Evolutionary conservation across 768 basidiomycete species (phyloP), one percentile per base, ranked within the genome.

Genomic region (Dictyophora rubrovolvata): DNA sequence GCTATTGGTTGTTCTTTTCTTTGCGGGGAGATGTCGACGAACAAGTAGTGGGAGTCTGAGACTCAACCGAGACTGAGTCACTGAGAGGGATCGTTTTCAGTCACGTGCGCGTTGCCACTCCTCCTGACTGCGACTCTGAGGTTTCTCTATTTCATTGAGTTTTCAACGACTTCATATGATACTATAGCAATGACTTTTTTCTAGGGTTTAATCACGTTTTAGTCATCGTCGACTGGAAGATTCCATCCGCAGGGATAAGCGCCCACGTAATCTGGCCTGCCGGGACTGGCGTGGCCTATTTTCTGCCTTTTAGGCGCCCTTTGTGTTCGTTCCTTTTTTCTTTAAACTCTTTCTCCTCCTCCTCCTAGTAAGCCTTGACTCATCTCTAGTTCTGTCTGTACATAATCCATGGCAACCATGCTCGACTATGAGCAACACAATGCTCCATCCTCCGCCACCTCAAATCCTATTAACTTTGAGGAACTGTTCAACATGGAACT

Each of bases 401-500:
- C n/a, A 47, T 23, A 34, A 47, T 46, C 1, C 21, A 59, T 59
- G 57, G 50, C 57, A n/a, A 51, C 57, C 50, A 18, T 59, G 23
- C 57, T 59, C 50, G 57, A 59, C 47, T 35, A 14, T 59, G 57
- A 59, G 50, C 57, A 59, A 18, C 21, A 28, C 3, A 42, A 48
- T 35, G 33, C 66, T 33, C 54, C 66, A 1, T 53, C 65, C 1
- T 61, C 65, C 53, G 57, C 62, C 37, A 56, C 63, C 60, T 62
- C 65, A 61, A 59, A 65, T 58, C 48, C 63, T 57, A 66, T 74
- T 42, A 75, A 80, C 64, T 72, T 85, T 65, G 79, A 76, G 67
- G 84, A 87, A 65, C 79, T 85, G 63, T 80, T 87, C 71, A 80
- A 87, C 68, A 74, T 84, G 53, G 86, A 87, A 61, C 75, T 82